Percentiles rank a stretch among this genome's conserved stretches.
These are phyloP conservation scores for Butyriboletus loyo DNA, from an alignment of 768 basidiomycete genomes.

Conservation along the genomic window DNA sequence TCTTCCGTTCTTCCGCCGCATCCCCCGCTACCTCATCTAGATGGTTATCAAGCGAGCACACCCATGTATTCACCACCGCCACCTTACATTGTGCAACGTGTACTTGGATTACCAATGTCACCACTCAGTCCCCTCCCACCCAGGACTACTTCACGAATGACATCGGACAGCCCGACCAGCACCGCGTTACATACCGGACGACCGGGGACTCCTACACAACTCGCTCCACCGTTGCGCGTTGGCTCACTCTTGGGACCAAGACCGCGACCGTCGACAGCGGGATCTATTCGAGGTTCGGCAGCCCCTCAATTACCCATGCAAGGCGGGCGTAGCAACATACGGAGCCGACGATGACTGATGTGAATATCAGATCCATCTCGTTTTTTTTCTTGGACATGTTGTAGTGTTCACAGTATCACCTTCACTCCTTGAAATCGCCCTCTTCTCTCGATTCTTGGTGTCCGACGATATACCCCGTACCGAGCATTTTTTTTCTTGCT, in stretches of 20 bases:
- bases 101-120: conserved; percentile 27
- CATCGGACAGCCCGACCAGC: neutral
- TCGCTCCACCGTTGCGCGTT: conserved; percentile 8
- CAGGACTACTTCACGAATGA: neutral
- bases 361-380: neutral
- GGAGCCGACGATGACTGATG: conserved; percentile 12
- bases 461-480: conserved; percentile 17
- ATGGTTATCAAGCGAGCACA: conserved; percentile 17
- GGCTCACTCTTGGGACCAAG: conserved; percentile 30
- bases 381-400: conserved; percentile 22
- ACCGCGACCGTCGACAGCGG: conserved; percentile 23
- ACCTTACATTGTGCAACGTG: conserved; percentile 32
- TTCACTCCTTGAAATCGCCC: conserved; percentile 10
- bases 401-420: neutral
- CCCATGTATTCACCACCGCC: conserved; percentile 21
- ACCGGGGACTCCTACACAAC: conserved; percentile 5
- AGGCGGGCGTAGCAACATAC: conserved; percentile 23
- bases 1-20: conserved; percentile 42
- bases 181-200: neutral
- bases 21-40: conserved; percentile 35
- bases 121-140: conserved; percentile 17
- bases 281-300: conserved; percentile 17
- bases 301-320: conserved; percentile 31
- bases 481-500: neutral
- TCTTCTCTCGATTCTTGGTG: conserved; percentile 1